Percentiles rank a stretch among this genome's conserved stretches.
Evolutionary conservation across 306 rosid species (phyloP).

Genomic region (Vigna nakashimae): DNA sequence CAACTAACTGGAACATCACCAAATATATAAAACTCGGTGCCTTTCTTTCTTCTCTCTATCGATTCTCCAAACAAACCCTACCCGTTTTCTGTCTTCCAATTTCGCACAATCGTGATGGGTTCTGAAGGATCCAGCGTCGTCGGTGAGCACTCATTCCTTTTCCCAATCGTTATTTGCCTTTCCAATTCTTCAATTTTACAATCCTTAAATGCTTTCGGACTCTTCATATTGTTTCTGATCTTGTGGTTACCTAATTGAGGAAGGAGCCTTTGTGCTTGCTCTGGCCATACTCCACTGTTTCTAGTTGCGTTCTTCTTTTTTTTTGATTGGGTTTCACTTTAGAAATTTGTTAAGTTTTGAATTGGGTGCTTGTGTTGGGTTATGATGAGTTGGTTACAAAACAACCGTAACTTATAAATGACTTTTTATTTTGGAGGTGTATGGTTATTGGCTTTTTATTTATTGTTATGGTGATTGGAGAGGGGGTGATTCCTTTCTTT

Average conservation of each 20-base stretch:
- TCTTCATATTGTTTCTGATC: neutral
- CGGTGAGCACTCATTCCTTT: conserved; percentile 59
- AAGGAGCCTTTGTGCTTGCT: neutral
- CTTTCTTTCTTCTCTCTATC: conserved; percentile 47
- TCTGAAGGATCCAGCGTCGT: conserved; percentile 87
- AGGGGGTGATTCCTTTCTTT: neutral
- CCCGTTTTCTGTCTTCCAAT: conserved; percentile 32
- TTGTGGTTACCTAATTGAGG: neutral
- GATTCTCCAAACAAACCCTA: conserved; percentile 50
- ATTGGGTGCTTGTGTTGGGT: neutral
- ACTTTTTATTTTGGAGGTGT: neutral
- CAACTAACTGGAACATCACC: neutral
- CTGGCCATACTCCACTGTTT: neutral
- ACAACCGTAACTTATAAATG: too few relatives aligned
- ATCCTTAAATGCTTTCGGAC: neutral
- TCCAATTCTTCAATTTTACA: neutral
- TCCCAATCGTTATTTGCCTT: conserved; percentile 15
- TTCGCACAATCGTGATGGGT: conserved; percentile 60
- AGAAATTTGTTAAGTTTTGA: neutral
- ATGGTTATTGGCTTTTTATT: neutral
- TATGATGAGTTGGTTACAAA: neutral
- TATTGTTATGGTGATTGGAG: neutral
- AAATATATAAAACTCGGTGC: conserved; percentile 1
- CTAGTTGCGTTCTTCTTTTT: neutral
- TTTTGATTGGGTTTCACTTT: too few relatives aligned